Percentiles rank a stretch among this genome's conserved stretches.
Conservation (phyloP, 2,329 filamentous ascomycete species). For the Myriosclerotinia curreyana region DNA sequence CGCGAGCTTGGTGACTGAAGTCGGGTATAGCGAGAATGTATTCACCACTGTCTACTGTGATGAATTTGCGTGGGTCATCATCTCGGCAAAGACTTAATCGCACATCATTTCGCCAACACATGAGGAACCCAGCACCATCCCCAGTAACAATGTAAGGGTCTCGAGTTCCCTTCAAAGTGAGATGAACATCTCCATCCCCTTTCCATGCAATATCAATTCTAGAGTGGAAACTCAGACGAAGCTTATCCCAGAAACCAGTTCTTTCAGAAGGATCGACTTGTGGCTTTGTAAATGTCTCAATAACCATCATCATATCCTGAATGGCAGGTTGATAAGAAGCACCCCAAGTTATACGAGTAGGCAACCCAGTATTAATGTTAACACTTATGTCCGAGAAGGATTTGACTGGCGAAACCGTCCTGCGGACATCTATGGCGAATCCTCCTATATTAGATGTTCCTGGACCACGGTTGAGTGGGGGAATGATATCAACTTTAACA, state of each 20-base stretch:
- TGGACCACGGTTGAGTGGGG: constrained; percentile 58
- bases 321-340: constrained; percentile 97
- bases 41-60: constrained; percentile 93
- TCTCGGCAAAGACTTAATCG: constrained; percentile 80
- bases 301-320: constrained; percentile 99
- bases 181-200: constrained; percentile 90
- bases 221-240: constrained; percentile 90
- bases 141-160: constrained; percentile 94
- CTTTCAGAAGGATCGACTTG: constrained; percentile 90
- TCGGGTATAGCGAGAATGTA: constrained; percentile 94
- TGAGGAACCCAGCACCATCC: constrained; percentile 89
- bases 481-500: constrained; percentile 80
- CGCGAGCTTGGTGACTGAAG: constrained; percentile 79
- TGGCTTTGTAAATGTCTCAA: constrained; percentile 96
- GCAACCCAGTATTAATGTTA: constrained; percentile 88
- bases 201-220: constrained; percentile 87
- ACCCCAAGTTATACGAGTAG: constrained; percentile 94
- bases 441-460: constrained; percentile 55
- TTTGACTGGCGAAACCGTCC: constrained; percentile 92
- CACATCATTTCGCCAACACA: constrained; percentile 98
- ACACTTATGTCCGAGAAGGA: constrained; percentile 90
- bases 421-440: constrained; percentile 81
- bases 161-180: constrained; percentile 85
- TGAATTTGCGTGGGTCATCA: constrained; percentile 86
- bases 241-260: constrained; percentile 98